Evolutionary conservation across 805 yeast genomes (phyloP).

Genomic region (Hanseniaspora jakobsenii): DNA sequence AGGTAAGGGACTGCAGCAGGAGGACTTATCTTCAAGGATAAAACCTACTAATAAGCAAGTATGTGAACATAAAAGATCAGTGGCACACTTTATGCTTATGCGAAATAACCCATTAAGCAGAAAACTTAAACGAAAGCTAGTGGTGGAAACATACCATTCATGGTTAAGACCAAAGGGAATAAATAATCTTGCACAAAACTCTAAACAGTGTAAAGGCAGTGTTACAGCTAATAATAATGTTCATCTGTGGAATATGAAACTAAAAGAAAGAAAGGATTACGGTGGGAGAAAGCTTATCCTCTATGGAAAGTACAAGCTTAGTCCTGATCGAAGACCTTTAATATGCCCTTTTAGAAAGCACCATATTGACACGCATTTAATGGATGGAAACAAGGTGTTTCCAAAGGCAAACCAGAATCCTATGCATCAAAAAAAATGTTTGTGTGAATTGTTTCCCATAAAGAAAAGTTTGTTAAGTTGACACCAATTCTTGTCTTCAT

Average conservation of each 20-base stretch:
- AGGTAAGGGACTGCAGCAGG: background rate
- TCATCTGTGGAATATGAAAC: background rate
- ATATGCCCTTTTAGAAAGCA: background rate
- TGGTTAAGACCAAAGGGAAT: conserved; percentile 6
- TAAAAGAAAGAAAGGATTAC: background rate
- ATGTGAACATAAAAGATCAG: too few relatives aligned
- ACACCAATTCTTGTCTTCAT: too few relatives aligned
- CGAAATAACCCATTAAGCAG: background rate
- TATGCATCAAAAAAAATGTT: conserved; percentile 1
- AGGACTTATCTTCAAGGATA: too few relatives aligned
- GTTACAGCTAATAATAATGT: too few relatives aligned
- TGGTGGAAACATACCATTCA: background rate
- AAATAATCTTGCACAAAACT: too few relatives aligned
- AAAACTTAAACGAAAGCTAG: background rate
- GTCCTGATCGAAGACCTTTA: conserved; percentile 2
- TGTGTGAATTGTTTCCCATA: conserved; percentile 9
- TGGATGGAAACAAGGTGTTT: conserved; percentile 2
- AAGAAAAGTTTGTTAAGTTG: conserved; percentile 6
- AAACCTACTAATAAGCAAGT: too few relatives aligned
- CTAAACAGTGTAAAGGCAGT: too few relatives aligned
- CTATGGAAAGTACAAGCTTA: conserved; percentile 7
- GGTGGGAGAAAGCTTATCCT: background rate
- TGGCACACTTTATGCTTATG: background rate
- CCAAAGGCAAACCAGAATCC: background rate
- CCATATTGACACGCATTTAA: background rate